A percentile compares a stretch with the other conserved stretches of the same genome.
Conservation (phyloP, 1,284 basidiomycete genomes). For the Microbotryum lychnidis-dioicae region DNA sequence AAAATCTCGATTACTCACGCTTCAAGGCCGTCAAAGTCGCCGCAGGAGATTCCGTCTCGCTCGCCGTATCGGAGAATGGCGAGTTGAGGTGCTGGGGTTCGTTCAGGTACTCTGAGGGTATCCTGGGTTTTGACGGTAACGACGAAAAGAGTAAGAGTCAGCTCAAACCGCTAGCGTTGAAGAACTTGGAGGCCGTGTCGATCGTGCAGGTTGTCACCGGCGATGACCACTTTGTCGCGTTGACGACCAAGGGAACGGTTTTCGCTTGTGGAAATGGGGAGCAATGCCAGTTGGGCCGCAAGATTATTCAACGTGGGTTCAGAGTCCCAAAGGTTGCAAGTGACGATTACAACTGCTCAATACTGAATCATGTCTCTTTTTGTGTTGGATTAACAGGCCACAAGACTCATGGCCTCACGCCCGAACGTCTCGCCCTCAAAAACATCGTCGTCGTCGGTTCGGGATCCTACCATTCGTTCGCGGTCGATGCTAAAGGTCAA, state of each 20-base stretch:
- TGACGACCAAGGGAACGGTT: constrained; percentile 74
- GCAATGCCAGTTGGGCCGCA: constrained; percentile 38
- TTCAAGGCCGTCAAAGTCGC: constrained; percentile 62
- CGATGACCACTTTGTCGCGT: constrained; percentile 74
- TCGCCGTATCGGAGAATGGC: constrained; percentile 45
- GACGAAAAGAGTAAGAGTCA: constrained; percentile 42
- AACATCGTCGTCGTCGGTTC: constrained; percentile 70
- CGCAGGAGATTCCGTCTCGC: constrained; percentile 39
- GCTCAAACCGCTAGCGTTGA: constrained; percentile 44
- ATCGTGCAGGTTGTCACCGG: constrained; percentile 70
- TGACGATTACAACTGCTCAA: neutral
- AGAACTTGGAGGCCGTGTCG: constrained; percentile 46
- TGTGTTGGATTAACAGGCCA: constrained; percentile 43
- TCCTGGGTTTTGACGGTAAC: constrained; percentile 71
- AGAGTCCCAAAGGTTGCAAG: too few species aligned
- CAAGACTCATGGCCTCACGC: constrained; percentile 71
- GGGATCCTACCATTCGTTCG: constrained; percentile 79
- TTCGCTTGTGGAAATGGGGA: constrained; percentile 74
- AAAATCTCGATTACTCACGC: constrained; percentile 40
- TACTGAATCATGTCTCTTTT: neutral
- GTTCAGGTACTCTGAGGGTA: constrained; percentile 74
- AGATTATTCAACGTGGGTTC: constrained; percentile 55
- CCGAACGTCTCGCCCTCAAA: constrained; percentile 67
- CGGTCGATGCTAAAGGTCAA: constrained; percentile 68
- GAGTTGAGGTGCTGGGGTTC: constrained; percentile 82